Conservation (phyloP, 352 stramenopile species). For the Thraustotheca clavata region DNA sequence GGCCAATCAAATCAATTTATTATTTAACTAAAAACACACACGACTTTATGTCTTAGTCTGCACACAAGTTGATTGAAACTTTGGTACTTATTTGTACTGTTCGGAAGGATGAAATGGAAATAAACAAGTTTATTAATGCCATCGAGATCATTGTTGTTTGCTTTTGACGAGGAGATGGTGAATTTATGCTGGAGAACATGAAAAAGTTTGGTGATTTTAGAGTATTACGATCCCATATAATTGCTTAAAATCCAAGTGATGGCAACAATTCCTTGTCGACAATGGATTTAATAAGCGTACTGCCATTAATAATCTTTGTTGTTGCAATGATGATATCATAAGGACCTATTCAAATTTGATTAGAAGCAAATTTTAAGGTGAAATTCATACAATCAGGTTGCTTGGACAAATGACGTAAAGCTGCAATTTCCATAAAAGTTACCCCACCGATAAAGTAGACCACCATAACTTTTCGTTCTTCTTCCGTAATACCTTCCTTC, state of each 20-base stretch:
- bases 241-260: conserved; percentile 32
- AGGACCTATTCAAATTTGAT: conserved; percentile 35
- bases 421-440: conserved; percentile 96
- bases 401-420: conserved; percentile 90
- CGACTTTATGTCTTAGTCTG: too few species aligned
- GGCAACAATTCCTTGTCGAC: conserved; percentile 77
- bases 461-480: conserved; percentile 89
- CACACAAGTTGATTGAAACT: too few species aligned
- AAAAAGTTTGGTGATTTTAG: too few species aligned
- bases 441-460: conserved; percentile 95
- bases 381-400: conserved; percentile 83
- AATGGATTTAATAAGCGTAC: conserved; percentile 78
- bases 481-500: conserved; percentile 59
- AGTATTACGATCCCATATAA: too few species aligned
- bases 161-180: too few species aligned
- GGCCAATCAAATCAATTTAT: too few species aligned
- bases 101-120: too few species aligned
- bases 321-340: conserved; percentile 91
- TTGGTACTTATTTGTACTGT: too few species aligned
- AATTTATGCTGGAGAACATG: too few species aligned
- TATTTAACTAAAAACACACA: too few species aligned
- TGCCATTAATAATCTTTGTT: conserved; percentile 88
- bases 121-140: too few species aligned
- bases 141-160: too few species aligned
- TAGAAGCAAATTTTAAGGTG: not conserved